Evolutionary conservation across 208 protist genomes (phyloP).

Genomic region (Acanthamoeba polyphaga): DNA sequence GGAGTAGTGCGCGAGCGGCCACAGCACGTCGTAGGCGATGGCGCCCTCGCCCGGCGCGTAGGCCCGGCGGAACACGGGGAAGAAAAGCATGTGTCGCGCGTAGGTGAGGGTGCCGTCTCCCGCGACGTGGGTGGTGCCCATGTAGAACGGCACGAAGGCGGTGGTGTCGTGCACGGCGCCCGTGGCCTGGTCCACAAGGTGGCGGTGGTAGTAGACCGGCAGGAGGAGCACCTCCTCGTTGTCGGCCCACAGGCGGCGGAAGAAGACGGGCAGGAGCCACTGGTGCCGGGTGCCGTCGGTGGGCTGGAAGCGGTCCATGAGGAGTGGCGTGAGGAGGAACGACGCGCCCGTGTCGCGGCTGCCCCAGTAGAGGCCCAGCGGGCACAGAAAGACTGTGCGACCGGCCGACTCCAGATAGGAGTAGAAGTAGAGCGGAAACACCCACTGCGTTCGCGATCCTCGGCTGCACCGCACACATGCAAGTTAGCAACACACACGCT

Average conservation of each 20-base stretch:
- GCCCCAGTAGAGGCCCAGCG: background rate
- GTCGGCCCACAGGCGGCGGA: conserved; percentile 10
- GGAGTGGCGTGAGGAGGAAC: background rate
- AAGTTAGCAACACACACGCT: too few species aligned
- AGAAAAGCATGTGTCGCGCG: background rate
- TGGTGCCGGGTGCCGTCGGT: background rate
- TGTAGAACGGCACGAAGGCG: background rate
- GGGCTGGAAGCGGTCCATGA: background rate
- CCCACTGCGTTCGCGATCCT: conserved; percentile 11
- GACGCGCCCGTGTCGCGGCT: background rate
- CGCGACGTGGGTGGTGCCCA: background rate
- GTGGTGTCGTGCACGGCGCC: background rate
- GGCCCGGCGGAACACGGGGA: background rate
- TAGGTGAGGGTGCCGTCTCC: conserved; percentile 9
- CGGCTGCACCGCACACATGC: background rate
- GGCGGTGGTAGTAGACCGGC: conserved; percentile 11
- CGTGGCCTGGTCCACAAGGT: background rate
- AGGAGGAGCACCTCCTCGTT: conserved; percentile 2
- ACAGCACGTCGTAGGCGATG: conserved; percentile 26
- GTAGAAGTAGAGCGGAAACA: background rate
- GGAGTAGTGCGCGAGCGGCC: conserved; percentile 35
- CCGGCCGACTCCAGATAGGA: background rate
- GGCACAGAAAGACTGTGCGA: background rate
- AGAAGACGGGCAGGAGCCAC: conserved; percentile 16
- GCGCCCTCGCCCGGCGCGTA: background rate